These are phyloP conservation scores for Herpetospermum pedunculosum DNA, from an alignment of 306 rosid genomes.

Conservation along the genomic window DNA sequence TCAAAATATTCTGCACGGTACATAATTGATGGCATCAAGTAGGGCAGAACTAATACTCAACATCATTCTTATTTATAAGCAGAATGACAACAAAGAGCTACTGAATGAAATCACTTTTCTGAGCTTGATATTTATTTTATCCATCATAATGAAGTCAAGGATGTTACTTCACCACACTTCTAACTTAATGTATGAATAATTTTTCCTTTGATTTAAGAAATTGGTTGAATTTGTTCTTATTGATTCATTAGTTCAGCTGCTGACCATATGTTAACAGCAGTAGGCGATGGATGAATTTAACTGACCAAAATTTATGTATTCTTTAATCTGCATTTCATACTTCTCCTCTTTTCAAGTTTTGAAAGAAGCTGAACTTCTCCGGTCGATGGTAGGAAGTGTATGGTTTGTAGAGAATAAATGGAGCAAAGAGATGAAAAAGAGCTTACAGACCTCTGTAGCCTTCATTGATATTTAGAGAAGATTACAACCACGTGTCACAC, in stretches of 20 bases:
- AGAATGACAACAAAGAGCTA: not conserved
- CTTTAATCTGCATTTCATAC: not conserved
- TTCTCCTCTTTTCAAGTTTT: not conserved
- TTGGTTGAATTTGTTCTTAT: not conserved
- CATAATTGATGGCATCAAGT: not conserved
- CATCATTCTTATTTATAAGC: not conserved
- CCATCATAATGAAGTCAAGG: not conserved
- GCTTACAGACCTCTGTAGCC: too few species aligned
- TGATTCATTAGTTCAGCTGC: not conserved
- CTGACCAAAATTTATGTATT: not conserved
- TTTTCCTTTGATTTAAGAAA: not conserved
- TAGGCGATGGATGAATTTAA: not conserved
- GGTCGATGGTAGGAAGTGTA: not conserved
- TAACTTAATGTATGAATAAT: not conserved
- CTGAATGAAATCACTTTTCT: not conserved
- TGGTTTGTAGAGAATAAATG: too few species aligned
- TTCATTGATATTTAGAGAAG: too few species aligned
- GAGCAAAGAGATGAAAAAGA: too few species aligned
- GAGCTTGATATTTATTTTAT: not conserved
- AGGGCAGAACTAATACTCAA: not conserved
- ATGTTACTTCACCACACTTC: not conserved
- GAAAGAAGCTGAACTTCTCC: not conserved
- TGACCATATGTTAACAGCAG: not conserved
- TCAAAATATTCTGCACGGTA: not conserved
- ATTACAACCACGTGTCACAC: too few species aligned